These are phyloP conservation scores for Aureobasidium sp. DNA, from an alignment of 2,329 filamentous ascomycete genomes.

Conservation along the genomic window DNA sequence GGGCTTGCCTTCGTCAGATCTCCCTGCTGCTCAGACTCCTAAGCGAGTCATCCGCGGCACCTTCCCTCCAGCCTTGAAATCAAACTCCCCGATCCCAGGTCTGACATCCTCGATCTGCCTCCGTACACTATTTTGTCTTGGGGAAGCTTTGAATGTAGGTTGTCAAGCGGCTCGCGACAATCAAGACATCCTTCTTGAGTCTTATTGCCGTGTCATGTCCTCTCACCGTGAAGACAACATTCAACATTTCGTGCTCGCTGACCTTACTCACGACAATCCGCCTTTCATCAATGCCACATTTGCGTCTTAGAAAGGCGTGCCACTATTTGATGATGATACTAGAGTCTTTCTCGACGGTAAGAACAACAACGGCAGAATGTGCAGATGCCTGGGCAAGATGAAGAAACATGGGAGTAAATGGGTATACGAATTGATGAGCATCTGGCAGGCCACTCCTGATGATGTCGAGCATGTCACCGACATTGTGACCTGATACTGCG, in stretches of 20 bases:
- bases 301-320: constrained; percentile 39
- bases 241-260: constrained; percentile 58
- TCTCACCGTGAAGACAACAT: constrained; percentile 50
- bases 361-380: constrained; percentile 31
- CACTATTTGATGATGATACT: constrained; percentile 40
- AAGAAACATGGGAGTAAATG: constrained; percentile 36
- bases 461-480: constrained; percentile 46
- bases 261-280: constrained; percentile 53
- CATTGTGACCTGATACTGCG: constrained; percentile 26
- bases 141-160: constrained; percentile 50
- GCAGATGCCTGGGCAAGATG: constrained; percentile 44
- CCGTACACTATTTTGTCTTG: constrained; percentile 57
- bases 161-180: constrained; percentile 40
- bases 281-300: constrained; percentile 47
- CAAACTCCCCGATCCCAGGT: constrained; percentile 49
- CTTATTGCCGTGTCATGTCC: constrained; percentile 55
- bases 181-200: constrained; percentile 48
- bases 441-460: constrained; percentile 48
- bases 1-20: neutral
- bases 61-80: constrained; percentile 44
- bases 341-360: constrained; percentile 32
- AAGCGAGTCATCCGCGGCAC: constrained; percentile 44
- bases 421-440: constrained; percentile 42
- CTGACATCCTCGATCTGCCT: constrained; percentile 42
- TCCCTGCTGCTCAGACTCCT: neutral